These are phyloP conservation scores for Pinus taeda DNA, from an alignment of 75 land plant species.

Conservation along the genomic window DNA sequence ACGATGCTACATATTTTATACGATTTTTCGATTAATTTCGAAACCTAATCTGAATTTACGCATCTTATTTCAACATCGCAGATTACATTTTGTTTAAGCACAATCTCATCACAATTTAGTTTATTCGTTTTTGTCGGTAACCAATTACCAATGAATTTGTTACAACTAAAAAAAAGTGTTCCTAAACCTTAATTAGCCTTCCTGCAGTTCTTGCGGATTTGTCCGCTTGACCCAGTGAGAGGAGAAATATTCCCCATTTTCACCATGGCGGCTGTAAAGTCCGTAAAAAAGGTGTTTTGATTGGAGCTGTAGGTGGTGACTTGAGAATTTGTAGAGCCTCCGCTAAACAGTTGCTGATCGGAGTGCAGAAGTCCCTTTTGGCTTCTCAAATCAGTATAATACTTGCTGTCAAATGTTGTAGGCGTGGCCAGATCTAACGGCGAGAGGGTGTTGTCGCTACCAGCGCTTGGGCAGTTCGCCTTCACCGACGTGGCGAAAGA, in stretches of 20 bases:
- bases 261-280: slow-evolving; percentile 9
- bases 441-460: slow-evolving; percentile 2
- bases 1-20: too few species aligned
- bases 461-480: not conserved
- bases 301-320: not conserved
- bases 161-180: too few species aligned
- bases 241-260: slow-evolving; percentile 17
- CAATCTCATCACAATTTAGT: too few species aligned
- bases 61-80: too few species aligned
- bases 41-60: too few species aligned
- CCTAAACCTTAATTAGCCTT: not conserved
- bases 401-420: slow-evolving; percentile 7
- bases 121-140: too few species aligned
- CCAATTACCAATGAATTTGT: too few species aligned
- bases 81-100: too few species aligned
- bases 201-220: slow-evolving; percentile 28
- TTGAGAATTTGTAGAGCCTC: not conserved
- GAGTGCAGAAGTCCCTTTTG: slow-evolving; percentile 11
- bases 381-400: slow-evolving; percentile 1
- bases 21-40: too few species aligned
- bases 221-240: slow-evolving; percentile 11
- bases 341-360: slow-evolving; percentile 7
- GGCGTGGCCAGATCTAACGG: not conserved
- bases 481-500: not conserved
- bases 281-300: not conserved